phyloP scores from a whole-genome alignment of 75 land plant genomes.

The Pinus albicaulis region DNA sequence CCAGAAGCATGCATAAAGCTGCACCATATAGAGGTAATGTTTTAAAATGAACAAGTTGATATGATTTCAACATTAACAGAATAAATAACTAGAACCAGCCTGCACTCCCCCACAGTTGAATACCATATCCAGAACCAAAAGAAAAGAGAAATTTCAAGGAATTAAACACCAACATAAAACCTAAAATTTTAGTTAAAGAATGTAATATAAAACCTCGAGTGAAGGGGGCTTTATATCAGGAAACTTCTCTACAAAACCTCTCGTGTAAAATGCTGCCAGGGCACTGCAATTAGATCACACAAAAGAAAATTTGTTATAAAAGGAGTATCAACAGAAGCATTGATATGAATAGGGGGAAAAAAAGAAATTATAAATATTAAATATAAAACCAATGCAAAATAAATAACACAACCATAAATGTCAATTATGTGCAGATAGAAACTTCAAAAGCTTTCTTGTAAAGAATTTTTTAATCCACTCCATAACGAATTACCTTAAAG shows the following conservation, averaged over 20 bases:
- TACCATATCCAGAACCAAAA: not conserved
- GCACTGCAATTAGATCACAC: constrained; percentile 45
- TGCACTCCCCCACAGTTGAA: not conserved
- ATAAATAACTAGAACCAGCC: not conserved
- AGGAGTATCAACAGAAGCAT: not conserved
- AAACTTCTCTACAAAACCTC: constrained; percentile 67
- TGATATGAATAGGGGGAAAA: not conserved
- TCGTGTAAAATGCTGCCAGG: constrained; percentile 82
- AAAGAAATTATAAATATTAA: too few relatives aligned
- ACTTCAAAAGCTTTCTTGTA: not conserved
- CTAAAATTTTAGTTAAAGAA: not conserved
- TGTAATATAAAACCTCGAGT: constrained; percentile 54
- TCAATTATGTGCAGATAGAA: not conserved
- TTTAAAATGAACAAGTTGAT: not conserved
- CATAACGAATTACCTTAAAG: not conserved
- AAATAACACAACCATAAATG: not conserved
- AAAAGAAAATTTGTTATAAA: not conserved
- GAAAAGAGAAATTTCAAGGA: constrained; percentile 1
- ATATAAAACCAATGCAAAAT: not conserved
- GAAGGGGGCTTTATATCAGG: constrained; percentile 67
- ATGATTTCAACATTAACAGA: constrained; percentile 6
- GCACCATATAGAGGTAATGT: constrained; percentile 9
- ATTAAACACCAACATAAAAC: not conserved
- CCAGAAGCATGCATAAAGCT: constrained; percentile 91
- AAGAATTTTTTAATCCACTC: not conserved